Base-by-base conservation (phyloP, 2,329 filamentous ascomycete species). In the Fusarium drepaniforme region DNA sequence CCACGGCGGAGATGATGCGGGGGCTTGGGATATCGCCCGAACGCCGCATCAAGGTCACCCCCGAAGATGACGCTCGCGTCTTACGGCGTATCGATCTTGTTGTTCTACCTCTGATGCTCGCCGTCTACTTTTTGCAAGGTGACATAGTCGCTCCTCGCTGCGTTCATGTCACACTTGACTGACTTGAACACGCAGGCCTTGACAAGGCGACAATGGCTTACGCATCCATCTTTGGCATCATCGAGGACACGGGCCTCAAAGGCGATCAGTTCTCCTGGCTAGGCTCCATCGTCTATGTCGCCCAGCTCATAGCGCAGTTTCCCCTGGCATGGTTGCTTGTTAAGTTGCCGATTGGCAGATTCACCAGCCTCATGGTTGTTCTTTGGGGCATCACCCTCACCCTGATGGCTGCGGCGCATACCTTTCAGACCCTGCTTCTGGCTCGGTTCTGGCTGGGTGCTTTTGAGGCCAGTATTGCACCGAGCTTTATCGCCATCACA, bases 211-310 rank as follows among this genome's bases (percentile, higher is more conserved):
- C 62, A 33, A 64, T 64, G 18, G 62, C 62, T 59, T 70, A 70
- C 49, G 71, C 64, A 4, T 71, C 71, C 21, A 66, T 73, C 6
- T 73, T 73, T 56, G 68, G 71, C 16, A 64, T 81, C 51, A 71
- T 76, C 18, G 66, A 75, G 38, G 71, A 78, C 25, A 70, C 73
- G 16, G 67, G 70, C 9, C 59, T 72, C 28, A 51, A 64, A 2
- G 67, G 68, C n/a, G 35, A 65, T 3, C 68, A 73, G 11, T 84
- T 82, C 70, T 89, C 88, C 1, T 90, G 88, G 88, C 84, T 90
- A 1, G 86, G 88, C 1, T 89, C 88, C 0, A 86, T 90, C 67
- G 80, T 90, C 21, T 90, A 90, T 75, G 80, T 89, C 33, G 87
- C 87, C 1, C 87, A 90, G 70, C 84, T 90, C 5, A 82, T 88